These are phyloP conservation scores for Colletotrichum tofieldiae DNA, from an alignment of 2,329 filamentous ascomycete genomes.

Conservation along the genomic window DNA sequence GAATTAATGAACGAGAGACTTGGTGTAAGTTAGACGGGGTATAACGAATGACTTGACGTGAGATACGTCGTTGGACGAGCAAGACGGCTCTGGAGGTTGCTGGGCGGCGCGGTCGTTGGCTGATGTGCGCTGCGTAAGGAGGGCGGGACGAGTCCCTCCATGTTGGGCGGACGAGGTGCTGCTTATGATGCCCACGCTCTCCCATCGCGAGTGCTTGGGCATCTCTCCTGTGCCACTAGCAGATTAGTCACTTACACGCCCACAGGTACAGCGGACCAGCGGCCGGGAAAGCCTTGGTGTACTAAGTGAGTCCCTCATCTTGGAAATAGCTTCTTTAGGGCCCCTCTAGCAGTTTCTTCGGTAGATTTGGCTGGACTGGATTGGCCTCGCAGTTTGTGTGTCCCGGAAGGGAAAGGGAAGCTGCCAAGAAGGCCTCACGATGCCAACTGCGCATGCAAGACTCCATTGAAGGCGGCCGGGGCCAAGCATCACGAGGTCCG, in stretches of 20 bases:
- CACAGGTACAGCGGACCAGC: constrained; percentile 4
- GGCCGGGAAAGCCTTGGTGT: constrained; percentile 6
- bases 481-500: constrained; percentile 32
- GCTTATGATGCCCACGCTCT: constrained; percentile 33
- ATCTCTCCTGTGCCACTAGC: background rate
- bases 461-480: constrained; percentile 13
- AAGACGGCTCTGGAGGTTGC: constrained; percentile 48
- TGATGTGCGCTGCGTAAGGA: constrained; percentile 28
- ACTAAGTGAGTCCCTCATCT: background rate
- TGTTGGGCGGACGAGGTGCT: constrained; percentile 15
- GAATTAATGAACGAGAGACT: constrained; percentile 49
- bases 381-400: background rate
- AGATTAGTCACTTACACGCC: constrained; percentile 15
- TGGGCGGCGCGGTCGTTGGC: constrained; percentile 35
- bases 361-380: background rate
- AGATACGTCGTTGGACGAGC: constrained; percentile 61
- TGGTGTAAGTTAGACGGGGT: constrained; percentile 34
- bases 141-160: background rate
- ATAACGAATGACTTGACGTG: constrained; percentile 60
- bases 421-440: constrained; percentile 16
- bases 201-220: background rate
- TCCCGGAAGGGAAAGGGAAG: constrained; percentile 22
- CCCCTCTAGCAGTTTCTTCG: background rate
- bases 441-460: constrained; percentile 6
- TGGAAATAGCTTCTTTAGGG: constrained; percentile 1